These are phyloP conservation scores for Kodamaea sp. DNA, from an alignment of 1,139 yeast genomes.

Conservation along the genomic window DNA sequence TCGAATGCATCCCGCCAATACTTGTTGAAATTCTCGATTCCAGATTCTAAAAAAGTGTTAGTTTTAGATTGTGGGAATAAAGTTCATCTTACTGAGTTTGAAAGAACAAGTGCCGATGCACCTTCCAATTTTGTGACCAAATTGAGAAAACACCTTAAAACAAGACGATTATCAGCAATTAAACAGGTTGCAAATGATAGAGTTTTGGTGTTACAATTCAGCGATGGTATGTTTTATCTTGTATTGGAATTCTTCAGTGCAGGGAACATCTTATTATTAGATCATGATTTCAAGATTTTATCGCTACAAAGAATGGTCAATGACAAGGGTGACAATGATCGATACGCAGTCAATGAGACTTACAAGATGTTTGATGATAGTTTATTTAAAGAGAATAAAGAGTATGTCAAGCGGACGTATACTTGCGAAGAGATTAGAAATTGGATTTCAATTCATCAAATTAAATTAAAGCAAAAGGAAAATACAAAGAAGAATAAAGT, in stretches of 20 bases:
- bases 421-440: slow-evolving; percentile 32
- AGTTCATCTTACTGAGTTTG: slow-evolving; percentile 73
- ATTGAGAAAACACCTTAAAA: slow-evolving; percentile 78
- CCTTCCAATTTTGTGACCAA: slow-evolving; percentile 87
- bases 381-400: slow-evolving; percentile 35
- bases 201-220: slow-evolving; percentile 73
- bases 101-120: slow-evolving; percentile 71
- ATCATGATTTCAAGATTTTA: slow-evolving; percentile 62
- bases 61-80: slow-evolving; percentile 87
- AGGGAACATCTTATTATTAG: slow-evolving; percentile 80
- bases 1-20: slow-evolving; percentile 71
- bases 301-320: slow-evolving; percentile 75
- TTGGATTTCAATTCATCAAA: slow-evolving; percentile 50
- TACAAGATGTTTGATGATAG: slow-evolving; percentile 58
- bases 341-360: slow-evolving; percentile 68
- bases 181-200: slow-evolving; percentile 78
- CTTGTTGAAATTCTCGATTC: slow-evolving; percentile 74
- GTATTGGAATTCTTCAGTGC: slow-evolving; percentile 93
- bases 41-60: slow-evolving; percentile 73
- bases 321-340: slow-evolving; percentile 59
- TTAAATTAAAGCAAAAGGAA: slow-evolving; percentile 17
- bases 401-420: slow-evolving; percentile 18
- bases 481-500: slow-evolving; percentile 41
- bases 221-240: slow-evolving; percentile 73
- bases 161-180: slow-evolving; percentile 70